Conservation (phyloP, 495 filamentous ascomycete species). For the Aspergillus diversus region DNA sequence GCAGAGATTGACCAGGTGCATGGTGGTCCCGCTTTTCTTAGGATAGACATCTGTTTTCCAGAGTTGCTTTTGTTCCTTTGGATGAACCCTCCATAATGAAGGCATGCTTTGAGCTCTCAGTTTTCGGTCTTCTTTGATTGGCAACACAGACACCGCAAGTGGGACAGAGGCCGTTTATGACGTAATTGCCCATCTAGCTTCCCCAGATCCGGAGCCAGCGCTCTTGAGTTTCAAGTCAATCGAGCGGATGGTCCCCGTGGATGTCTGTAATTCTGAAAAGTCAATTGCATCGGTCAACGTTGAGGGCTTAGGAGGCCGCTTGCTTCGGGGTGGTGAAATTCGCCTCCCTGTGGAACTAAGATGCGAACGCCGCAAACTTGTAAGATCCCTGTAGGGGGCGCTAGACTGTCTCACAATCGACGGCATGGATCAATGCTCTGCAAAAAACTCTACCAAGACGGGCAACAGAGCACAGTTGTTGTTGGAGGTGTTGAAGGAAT, state of each 20-base stretch:
- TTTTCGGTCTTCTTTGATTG: too few species aligned
- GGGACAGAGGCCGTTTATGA: conserved; percentile 4
- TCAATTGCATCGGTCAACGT: background rate
- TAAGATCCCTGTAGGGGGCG: conserved; percentile 7
- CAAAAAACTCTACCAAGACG: background rate
- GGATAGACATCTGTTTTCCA: too few species aligned
- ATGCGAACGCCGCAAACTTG: background rate
- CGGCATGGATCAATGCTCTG: background rate
- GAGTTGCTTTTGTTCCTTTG: too few species aligned
- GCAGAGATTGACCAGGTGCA: too few species aligned
- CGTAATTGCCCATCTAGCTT: conserved; percentile 18
- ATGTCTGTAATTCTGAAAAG: background rate
- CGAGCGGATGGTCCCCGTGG: conserved; percentile 1
- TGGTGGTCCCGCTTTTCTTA: too few species aligned
- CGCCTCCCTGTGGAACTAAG: background rate
- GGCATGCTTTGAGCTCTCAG: too few species aligned
- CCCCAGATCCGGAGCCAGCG: conserved; percentile 19
- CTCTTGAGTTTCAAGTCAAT: conserved; percentile 1
- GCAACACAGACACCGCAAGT: background rate
- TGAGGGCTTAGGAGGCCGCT: background rate
- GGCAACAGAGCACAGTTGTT: background rate
- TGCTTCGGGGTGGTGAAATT: background rate
- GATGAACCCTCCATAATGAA: too few species aligned
- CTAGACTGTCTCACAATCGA: conserved; percentile 6
- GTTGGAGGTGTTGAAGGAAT: too few species aligned